phyloP scores from a whole-genome alignment of 345 rosid species.

The Tarenaya hassleriana region DNA sequence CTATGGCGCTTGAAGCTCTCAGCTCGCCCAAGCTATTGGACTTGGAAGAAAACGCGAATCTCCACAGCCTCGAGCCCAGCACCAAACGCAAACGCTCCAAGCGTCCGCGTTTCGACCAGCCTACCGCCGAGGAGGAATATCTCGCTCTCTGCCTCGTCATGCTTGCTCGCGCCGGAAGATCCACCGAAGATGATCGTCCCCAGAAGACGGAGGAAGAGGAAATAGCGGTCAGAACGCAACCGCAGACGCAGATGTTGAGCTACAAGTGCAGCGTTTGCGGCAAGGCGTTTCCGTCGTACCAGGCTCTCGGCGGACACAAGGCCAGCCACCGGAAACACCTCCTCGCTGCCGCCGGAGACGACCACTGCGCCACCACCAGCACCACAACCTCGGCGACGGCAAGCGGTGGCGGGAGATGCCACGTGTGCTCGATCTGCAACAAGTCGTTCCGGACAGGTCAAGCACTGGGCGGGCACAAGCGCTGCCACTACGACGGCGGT shows the following conservation, averaged over 20 bases:
- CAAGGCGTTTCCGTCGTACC: conserved; percentile 33
- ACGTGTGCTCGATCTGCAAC: conserved; percentile 64
- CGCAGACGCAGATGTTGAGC: background rate
- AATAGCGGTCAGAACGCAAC: too few species aligned
- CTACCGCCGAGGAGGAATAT: conserved; percentile 34
- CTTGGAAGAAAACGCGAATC: background rate
- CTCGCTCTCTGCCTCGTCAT: conserved; percentile 33
- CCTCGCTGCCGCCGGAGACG: background rate
- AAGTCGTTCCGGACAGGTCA: conserved; percentile 53
- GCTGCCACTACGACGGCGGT: conserved; percentile 60
- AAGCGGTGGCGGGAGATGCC: conserved; percentile 26
- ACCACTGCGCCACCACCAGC: conserved; percentile 1
- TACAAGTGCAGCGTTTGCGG: conserved; percentile 35
- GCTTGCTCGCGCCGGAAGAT: conserved; percentile 20
- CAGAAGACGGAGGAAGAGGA: background rate
- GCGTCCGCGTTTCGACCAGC: conserved; percentile 25
- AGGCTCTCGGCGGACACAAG: conserved; percentile 38
- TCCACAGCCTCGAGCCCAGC: conserved; percentile 21
- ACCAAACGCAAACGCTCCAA: conserved; percentile 34
- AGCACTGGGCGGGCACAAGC: conserved; percentile 64
- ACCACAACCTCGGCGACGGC: conserved; percentile 2
- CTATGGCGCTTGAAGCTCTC: conserved; percentile 37
- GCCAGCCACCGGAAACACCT: conserved; percentile 31
- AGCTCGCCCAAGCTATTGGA: background rate
- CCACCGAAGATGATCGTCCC: background rate